A percentile compares a stretch with the other conserved stretches of the same genome.
Conservation (phyloP, 2,329 filamentous ascomycete genomes). For the Colletotrichum cordylinicola region DNA sequence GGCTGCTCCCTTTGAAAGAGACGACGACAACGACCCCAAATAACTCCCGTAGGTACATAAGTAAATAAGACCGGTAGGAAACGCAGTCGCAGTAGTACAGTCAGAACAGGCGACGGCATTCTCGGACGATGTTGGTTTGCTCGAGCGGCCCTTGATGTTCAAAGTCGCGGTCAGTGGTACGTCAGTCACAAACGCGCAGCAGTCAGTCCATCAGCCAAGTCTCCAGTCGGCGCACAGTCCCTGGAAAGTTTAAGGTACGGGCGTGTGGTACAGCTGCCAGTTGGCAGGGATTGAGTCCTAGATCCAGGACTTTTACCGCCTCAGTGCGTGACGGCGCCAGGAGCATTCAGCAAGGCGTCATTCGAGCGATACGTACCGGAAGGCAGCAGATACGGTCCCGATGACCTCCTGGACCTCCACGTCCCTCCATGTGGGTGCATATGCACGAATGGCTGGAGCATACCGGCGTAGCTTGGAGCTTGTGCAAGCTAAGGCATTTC, state of each 20-base stretch:
- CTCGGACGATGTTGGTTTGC: not conserved
- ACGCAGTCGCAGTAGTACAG: not conserved
- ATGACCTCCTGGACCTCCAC: conserved; percentile 1
- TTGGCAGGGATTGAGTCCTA: conserved; percentile 15
- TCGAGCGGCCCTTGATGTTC: not conserved
- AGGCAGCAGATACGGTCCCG: not conserved
- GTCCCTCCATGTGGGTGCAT: conserved; percentile 8
- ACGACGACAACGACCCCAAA: not conserved
- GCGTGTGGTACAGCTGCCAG: not conserved
- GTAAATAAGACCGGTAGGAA: not conserved
- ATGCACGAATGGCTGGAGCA: conserved; percentile 15
- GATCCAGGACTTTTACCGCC: conserved; percentile 14
- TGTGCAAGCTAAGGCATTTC: conserved; percentile 5
- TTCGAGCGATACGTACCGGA: not conserved
- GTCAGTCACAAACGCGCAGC: not conserved
- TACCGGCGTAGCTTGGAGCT: not conserved
- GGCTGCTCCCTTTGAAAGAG: not conserved
- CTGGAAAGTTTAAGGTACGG: not conserved
- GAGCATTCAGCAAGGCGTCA: conserved; percentile 3
- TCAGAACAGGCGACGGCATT: not conserved
- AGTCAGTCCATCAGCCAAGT: not conserved
- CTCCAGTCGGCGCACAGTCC: conserved; percentile 8
- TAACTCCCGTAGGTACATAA: not conserved
- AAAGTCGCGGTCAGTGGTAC: not conserved
- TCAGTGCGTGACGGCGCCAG: not conserved